Conservation (phyloP, 352 stramenopile genomes). For the Phytophthora ramorum region DNA sequence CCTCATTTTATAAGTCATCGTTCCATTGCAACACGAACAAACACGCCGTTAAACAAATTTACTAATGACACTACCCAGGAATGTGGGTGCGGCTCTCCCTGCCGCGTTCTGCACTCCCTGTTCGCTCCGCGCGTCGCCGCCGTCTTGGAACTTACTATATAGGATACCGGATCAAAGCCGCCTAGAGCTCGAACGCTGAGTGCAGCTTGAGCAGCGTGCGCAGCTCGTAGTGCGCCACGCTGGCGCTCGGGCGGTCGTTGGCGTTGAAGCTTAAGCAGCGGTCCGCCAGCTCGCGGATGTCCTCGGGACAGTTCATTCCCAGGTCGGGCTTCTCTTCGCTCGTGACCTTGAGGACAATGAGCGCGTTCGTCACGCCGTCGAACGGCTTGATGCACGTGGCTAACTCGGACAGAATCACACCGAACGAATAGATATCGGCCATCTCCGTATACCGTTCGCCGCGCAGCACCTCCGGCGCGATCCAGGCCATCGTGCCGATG, state of each 20-base stretch:
- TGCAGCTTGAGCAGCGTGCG: slow-evolving; percentile 74
- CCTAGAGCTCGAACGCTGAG: slow-evolving; percentile 61
- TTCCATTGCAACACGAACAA: slow-evolving; percentile 6
- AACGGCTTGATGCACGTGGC: slow-evolving; percentile 73
- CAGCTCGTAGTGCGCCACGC: slow-evolving; percentile 80
- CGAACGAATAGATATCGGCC: slow-evolving; percentile 90
- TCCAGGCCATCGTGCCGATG: slow-evolving; percentile 89
- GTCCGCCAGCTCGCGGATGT: slow-evolving; percentile 66
- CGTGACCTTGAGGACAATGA: slow-evolving; percentile 81
- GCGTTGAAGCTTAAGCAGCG: slow-evolving; percentile 75
- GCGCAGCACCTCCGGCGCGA: slow-evolving; percentile 79
- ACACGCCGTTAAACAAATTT: slow-evolving; percentile 32
- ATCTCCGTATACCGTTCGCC: slow-evolving; percentile 88
- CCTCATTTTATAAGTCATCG: too few species aligned
- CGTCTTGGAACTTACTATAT: slow-evolving; percentile 38
- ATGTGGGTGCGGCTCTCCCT: slow-evolving; percentile 13
- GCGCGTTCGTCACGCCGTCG: slow-evolving; percentile 69
- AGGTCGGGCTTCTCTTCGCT: slow-evolving; percentile 73
- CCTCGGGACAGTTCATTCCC: slow-evolving; percentile 62
- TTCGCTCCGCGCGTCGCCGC: slow-evolving; percentile 2
- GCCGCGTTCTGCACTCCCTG: slow-evolving; percentile 13
- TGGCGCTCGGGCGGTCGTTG: slow-evolving; percentile 69
- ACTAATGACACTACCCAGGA: slow-evolving; percentile 35
- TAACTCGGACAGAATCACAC: slow-evolving; percentile 80
- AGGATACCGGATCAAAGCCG: slow-evolving; percentile 24